Evolutionary conservation across 2,329 filamentous ascomycete genomes (phyloP).

Genomic region (Lachnellula arida): DNA sequence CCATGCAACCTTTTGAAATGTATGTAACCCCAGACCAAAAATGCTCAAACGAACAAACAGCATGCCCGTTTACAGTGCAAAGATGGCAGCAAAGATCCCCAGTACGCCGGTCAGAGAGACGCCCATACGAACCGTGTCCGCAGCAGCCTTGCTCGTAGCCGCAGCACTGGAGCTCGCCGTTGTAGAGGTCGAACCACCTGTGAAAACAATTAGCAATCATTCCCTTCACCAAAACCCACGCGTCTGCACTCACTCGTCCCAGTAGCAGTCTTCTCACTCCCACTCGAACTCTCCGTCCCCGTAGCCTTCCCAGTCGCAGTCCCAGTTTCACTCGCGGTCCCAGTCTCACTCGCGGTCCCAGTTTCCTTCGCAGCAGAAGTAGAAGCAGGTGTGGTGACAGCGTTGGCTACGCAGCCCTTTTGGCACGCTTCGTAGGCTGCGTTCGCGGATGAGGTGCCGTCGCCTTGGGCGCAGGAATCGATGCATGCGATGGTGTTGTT

Average conservation of each 20-base stretch:
- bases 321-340: background rate
- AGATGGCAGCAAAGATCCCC: conserved; percentile 10
- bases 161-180: background rate
- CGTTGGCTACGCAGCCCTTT: conserved; percentile 5
- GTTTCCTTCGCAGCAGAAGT: background rate
- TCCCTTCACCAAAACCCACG: too few relatives aligned
- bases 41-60: too few relatives aligned
- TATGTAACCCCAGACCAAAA: too few relatives aligned
- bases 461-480: conserved; percentile 10
- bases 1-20: too few relatives aligned
- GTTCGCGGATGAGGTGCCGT: conserved; percentile 16
- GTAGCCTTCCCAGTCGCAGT: background rate
- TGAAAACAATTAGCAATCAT: too few relatives aligned
- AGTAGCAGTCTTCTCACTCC: too few relatives aligned
- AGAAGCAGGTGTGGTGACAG: background rate
- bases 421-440: conserved; percentile 12
- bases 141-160: background rate
- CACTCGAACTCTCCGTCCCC: too few relatives aligned
- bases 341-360: background rate
- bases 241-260: too few relatives aligned
- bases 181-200: too few relatives aligned
- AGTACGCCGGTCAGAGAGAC: conserved; percentile 7
- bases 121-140: conserved; percentile 7
- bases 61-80: conserved; percentile 9
- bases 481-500: conserved; percentile 11